Conservation (phyloP, 2,329 filamentous ascomycete species). For the Cordyceps cateniannulata region DNA sequence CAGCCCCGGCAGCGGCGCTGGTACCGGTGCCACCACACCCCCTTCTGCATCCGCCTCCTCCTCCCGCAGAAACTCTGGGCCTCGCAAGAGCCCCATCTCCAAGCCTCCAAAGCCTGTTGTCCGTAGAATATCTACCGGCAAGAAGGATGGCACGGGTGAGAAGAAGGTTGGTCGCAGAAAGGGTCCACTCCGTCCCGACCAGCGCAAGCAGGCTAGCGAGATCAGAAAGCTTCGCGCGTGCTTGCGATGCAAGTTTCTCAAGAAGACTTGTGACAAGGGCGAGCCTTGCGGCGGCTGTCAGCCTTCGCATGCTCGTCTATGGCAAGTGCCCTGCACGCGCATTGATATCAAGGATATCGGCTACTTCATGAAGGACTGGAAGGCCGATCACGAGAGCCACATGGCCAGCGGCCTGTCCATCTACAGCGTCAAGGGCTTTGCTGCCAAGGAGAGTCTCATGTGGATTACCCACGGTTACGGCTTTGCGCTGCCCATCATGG, state of each 20-base stretch:
- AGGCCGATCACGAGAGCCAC: conserved; percentile 91
- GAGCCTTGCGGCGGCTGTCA: conserved; percentile 94
- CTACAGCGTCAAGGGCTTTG: conserved; percentile 86
- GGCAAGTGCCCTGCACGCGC: conserved; percentile 95
- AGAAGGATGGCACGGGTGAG: conserved; percentile 72
- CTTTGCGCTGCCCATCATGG: conserved; percentile 85
- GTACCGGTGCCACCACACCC: conserved; percentile 50
- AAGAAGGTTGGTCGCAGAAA: conserved; percentile 90
- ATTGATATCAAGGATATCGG: conserved; percentile 98
- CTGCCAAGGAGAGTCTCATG: conserved; percentile 61
- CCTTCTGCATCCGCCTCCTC: conserved; percentile 50
- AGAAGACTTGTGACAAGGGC: conserved; percentile 98
- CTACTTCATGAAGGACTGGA: conserved; percentile 99
- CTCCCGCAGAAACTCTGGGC: conserved; percentile 59
- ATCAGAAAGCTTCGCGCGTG: conserved; percentile 93
- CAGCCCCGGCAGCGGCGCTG: conserved; percentile 54
- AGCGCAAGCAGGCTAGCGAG: conserved; percentile 92
- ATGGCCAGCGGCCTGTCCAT: conserved; percentile 81
- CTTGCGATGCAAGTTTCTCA: conserved; percentile 94
- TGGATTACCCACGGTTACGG: conserved; percentile 97
- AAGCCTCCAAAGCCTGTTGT: conserved; percentile 80
- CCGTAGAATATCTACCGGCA: conserved; percentile 68
- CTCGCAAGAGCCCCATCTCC: conserved; percentile 68
- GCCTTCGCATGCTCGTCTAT: conserved; percentile 88
- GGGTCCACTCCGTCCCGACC: conserved; percentile 84